phyloP scores from a whole-genome alignment of 2,329 filamentous ascomycete genomes.

The Periconia sp. region DNA sequence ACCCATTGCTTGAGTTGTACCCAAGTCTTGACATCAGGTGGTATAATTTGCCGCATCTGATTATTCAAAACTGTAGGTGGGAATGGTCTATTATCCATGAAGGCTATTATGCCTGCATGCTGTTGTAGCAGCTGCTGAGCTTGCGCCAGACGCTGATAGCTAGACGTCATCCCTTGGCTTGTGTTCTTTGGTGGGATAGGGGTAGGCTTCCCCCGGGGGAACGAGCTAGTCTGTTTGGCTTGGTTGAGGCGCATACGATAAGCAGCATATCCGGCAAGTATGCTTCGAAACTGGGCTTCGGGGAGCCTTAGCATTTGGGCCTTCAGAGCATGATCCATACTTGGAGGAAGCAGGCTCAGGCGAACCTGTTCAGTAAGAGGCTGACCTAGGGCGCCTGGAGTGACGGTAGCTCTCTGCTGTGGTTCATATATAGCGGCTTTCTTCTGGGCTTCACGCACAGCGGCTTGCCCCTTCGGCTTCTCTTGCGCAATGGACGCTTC shows the following conservation, averaged over 20 bases:
- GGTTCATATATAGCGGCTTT: too few species aligned
- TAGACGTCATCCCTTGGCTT: slow-evolving; percentile 34
- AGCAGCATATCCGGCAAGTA: slow-evolving; percentile 32
- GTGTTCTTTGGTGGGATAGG: slow-evolving; percentile 33
- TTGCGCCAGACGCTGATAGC: slow-evolving; percentile 31
- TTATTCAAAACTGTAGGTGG: slow-evolving; percentile 35
- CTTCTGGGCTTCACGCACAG: slow-evolving; percentile 45
- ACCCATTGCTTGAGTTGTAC: slow-evolving; percentile 63
- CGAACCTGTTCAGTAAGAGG: slow-evolving; percentile 40
- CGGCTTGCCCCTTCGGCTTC: too few species aligned
- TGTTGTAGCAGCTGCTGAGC: slow-evolving; percentile 35
- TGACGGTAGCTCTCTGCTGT: slow-evolving; percentile 37
- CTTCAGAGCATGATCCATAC: slow-evolving; percentile 35
- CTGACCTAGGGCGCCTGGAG: slow-evolving; percentile 30
- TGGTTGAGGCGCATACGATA: slow-evolving; percentile 27
- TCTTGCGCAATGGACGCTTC: too few species aligned
- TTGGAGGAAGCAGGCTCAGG: slow-evolving; percentile 38
- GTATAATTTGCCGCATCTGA: slow-evolving; percentile 42
- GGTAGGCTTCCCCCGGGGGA: slow-evolving; percentile 25
- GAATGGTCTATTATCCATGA: slow-evolving; percentile 37
- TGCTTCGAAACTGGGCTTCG: slow-evolving; percentile 38
- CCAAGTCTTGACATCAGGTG: slow-evolving; percentile 61
- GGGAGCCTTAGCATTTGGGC: slow-evolving; percentile 43
- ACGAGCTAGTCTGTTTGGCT: slow-evolving; percentile 26
- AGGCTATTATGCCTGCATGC: slow-evolving; percentile 41